Conservation (phyloP, 2,329 filamentous ascomycete species). For the Huntiella abstrusa region DNA sequence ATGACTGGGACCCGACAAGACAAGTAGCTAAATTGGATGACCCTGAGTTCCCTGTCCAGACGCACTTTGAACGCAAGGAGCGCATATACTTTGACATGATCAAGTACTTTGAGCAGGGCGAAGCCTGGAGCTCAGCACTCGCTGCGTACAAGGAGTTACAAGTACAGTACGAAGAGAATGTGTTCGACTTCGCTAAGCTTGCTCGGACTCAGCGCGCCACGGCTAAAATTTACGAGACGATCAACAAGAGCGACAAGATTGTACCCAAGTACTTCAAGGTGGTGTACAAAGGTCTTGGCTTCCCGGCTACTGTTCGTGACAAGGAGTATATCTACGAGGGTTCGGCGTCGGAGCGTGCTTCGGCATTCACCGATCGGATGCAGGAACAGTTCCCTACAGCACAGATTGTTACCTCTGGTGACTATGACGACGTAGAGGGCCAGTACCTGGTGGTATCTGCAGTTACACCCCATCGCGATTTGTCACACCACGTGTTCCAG, state of each 20-base stretch:
- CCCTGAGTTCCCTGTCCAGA: slow-evolving; percentile 64
- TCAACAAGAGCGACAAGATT: slow-evolving; percentile 61
- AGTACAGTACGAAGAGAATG: slow-evolving; percentile 71
- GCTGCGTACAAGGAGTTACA: slow-evolving; percentile 80
- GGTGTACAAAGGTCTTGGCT: slow-evolving; percentile 73
- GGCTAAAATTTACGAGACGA: slow-evolving; percentile 76
- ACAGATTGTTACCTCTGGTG: slow-evolving; percentile 52
- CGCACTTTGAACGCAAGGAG: slow-evolving; percentile 83
- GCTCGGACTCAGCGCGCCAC: slow-evolving; percentile 79
- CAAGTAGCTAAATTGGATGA: slow-evolving; percentile 48
- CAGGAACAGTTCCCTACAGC: slow-evolving; percentile 78
- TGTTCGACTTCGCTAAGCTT: slow-evolving; percentile 83
- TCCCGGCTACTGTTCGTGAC: slow-evolving; percentile 61
- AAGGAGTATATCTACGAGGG: slow-evolving; percentile 90
- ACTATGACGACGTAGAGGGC: slow-evolving; percentile 66
- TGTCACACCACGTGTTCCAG: slow-evolving; percentile 70
- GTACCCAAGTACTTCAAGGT: slow-evolving; percentile 84
- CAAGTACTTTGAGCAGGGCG: slow-evolving; percentile 83
- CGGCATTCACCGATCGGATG: slow-evolving; percentile 76
- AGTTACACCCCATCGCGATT: slow-evolving; percentile 65
- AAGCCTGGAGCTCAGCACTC: slow-evolving; percentile 78
- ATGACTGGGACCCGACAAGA: slow-evolving; percentile 67
- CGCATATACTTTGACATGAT: slow-evolving; percentile 87
- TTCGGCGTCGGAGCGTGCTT: slow-evolving; percentile 53
- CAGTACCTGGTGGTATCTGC: slow-evolving; percentile 73